Conservation (phyloP, 2,329 filamentous ascomycete species). For the Trichoderma sp. region DNA sequence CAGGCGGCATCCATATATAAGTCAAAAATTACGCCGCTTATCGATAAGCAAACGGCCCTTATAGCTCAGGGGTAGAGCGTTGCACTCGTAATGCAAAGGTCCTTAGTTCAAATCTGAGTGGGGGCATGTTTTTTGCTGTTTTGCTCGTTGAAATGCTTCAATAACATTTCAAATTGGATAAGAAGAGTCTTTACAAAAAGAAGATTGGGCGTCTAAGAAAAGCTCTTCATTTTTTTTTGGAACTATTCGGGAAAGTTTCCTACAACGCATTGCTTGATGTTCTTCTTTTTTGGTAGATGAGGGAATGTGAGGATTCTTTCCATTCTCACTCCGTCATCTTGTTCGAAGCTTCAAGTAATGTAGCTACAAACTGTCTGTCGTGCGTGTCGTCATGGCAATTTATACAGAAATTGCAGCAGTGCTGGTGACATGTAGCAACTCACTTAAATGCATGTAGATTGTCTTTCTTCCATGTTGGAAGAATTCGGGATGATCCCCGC, state of each 20-base stretch:
- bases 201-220: no score
- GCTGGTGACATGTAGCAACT: background rate
- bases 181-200: no score
- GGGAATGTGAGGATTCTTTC: background rate
- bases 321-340: background rate
- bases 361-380: background rate
- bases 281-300: background rate
- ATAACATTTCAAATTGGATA: background rate
- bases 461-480: background rate
- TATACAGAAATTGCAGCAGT: background rate
- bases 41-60: background rate
- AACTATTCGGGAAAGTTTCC: background rate
- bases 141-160: background rate
- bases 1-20: background rate
- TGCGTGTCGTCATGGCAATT: background rate
- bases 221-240: no score
- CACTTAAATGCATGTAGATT: background rate
- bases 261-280: background rate
- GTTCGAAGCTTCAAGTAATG: background rate
- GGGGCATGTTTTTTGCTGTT: background rate
- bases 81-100: background rate
- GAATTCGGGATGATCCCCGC: background rate
- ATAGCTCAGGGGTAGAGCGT: conserved; percentile 1
- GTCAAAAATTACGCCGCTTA: fast-evolving
- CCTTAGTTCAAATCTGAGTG: background rate